These are phyloP conservation scores for Termitomyces sp. DNA, from an alignment of 768 basidiomycete genomes.

Conservation along the genomic window DNA sequence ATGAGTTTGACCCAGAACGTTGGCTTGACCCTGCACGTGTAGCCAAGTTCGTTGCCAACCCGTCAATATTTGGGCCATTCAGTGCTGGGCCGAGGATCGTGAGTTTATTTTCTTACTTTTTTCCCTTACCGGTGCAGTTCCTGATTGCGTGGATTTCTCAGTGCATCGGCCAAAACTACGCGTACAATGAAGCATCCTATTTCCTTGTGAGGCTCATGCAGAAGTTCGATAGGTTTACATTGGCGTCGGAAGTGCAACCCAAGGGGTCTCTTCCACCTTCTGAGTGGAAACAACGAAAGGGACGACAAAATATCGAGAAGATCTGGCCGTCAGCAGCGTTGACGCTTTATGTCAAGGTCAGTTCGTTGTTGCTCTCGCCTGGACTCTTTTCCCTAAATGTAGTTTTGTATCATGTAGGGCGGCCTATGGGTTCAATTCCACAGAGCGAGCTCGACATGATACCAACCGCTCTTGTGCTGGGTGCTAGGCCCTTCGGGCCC, in stretches of 20 bases:
- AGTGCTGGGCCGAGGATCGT: conserved; percentile 63
- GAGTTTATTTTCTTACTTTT: conserved; percentile 12
- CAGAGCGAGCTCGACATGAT: conserved; percentile 14
- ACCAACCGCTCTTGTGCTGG: not conserved
- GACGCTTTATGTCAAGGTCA: conserved; percentile 62
- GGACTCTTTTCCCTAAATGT: not conserved
- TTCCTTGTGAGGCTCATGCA: conserved; percentile 66
- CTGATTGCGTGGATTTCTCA: conserved; percentile 17
- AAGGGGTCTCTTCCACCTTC: conserved; percentile 53
- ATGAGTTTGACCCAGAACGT: conserved; percentile 73
- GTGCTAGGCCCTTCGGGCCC: too few relatives aligned
- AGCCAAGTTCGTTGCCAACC: conserved; percentile 45
- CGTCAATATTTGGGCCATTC: conserved; percentile 70
- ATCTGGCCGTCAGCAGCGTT: conserved; percentile 60
- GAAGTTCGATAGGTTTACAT: conserved; percentile 50
- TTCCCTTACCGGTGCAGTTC: not conserved
- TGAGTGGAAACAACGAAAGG: conserved; percentile 45
- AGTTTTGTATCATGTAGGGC: conserved; percentile 29
- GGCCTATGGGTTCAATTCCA: conserved; percentile 55
- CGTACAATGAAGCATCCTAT: conserved; percentile 72
- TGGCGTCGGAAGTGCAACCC: conserved; percentile 60
- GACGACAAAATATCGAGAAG: conserved; percentile 49
- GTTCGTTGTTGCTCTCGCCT: conserved; percentile 8
- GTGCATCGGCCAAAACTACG: conserved; percentile 73
- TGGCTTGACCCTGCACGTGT: conserved; percentile 63